Evolutionary conservation across 2,329 filamentous ascomycete genomes (phyloP), one percentile per base, ranked within the genome.

Genomic region (Ophiocordyceps camponoti-floridani): DNA sequence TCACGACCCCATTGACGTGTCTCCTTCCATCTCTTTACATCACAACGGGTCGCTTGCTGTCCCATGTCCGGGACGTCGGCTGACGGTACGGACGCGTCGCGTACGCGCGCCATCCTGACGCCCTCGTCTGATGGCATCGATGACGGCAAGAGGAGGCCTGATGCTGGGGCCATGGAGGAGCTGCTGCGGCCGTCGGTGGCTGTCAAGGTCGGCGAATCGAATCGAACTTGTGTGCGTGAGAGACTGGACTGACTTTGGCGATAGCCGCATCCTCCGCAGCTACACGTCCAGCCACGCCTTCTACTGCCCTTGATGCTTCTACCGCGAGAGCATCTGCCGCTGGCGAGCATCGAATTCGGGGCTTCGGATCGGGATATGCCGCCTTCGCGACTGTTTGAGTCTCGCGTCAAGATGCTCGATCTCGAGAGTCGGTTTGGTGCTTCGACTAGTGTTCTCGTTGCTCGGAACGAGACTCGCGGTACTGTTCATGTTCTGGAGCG

Each of bases 401-500:
- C 75, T 8, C 67, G 71, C 49, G 68, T 82, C 52, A 73, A 74
- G 49, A 73, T 79, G 46, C 62, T 83, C 47, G 78, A 82, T 49
- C 67, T 77, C 38, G 75, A 78, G 58, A 70, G 66, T 45, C 75
- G 73, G n/a, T 67, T 75, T 52, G 70, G 70, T 47, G 68, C 64
- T 18, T 59, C 62, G 11, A 65, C 70, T 13, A 70, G 69, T 47
- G 63, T 84, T 14, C 67, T 85, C 10, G 65, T 85, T 47, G 78
- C 76, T 27, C 67, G 74, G 47, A 67, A 73, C 41, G 73, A 80
- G 40, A 63, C 68, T 26, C 70, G 67, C 48, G 65, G 67, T 46
- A 65, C 64, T 33, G 49, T 74, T 0, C 82, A 76, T 55, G 79
- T 71, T 12, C 62, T 84, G n/a, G 83, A 88, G 62, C 69, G 75